Evolutionary conservation across 176 grass and related monocot species (phyloP).

Genomic region (Oryza meyeriana): DNA sequence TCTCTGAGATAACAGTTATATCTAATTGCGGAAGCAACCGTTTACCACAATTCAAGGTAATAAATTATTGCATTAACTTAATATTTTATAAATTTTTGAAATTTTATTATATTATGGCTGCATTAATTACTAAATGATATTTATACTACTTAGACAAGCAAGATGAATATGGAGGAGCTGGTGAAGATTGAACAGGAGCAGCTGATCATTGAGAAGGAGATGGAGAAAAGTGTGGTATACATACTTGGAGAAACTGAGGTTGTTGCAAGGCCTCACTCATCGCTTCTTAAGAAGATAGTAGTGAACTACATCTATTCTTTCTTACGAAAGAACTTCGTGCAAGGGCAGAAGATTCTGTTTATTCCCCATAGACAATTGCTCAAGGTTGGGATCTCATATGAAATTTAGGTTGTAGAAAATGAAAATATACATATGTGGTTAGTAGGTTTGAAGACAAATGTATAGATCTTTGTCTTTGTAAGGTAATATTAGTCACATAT

Average conservation of each 20-base stretch:
- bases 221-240: conserved; percentile 43
- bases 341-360: conserved; percentile 34
- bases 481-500: background rate
- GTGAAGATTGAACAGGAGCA: conserved; percentile 36
- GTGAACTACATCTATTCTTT: conserved; percentile 45
- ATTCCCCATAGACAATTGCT: conserved; percentile 40
- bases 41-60: conserved; percentile 30
- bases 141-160: conserved; percentile 6
- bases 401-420: conserved; percentile 19
- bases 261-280: conserved; percentile 32
- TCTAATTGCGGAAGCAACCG: background rate
- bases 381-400: conserved; percentile 52
- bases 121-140: background rate
- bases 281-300: conserved; percentile 28
- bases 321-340: conserved; percentile 47
- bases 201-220: conserved; percentile 26
- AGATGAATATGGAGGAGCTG: conserved; percentile 24
- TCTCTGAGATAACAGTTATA: conserved; percentile 11
- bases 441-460: background rate
- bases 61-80: background rate
- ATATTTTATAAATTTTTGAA: background rate
- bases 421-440: background rate
- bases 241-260: conserved; percentile 43
- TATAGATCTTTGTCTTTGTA: background rate
- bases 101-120: background rate